A percentile compares a stretch with the other conserved stretches of the same genome.
Conservation (phyloP, 2,329 filamentous ascomycete species). For the Penicillium sp. region DNA sequence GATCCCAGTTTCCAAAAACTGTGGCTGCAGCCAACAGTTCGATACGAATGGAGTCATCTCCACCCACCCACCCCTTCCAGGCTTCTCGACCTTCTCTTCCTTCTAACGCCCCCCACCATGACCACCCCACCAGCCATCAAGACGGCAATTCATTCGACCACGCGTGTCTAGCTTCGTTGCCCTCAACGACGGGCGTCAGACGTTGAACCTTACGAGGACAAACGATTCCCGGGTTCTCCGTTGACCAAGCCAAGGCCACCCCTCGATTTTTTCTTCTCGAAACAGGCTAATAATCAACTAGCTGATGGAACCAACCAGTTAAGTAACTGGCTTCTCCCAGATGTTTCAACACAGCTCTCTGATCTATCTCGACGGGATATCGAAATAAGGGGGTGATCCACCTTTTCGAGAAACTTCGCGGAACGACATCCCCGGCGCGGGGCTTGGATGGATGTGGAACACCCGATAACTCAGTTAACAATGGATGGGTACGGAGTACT, state of each 20-base stretch:
- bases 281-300: not conserved
- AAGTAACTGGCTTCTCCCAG: no score
- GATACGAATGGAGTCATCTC: constrained; percentile 1
- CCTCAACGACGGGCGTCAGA: constrained; percentile 15
- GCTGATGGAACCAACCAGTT: not conserved
- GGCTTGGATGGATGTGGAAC: not conserved
- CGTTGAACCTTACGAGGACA: constrained; percentile 15
- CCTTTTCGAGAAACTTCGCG: constrained; percentile 30
- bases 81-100: not conserved
- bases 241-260: not conserved
- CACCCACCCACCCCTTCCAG: not conserved
- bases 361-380: not conserved
- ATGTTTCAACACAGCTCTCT: not conserved
- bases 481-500: not conserved
- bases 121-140: not conserved
- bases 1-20: not conserved
- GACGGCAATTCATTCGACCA: not conserved
- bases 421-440: constrained; percentile 17
- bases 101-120: constrained; percentile 1
- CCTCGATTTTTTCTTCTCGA: not conserved
- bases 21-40: not conserved
- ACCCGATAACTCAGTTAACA: not conserved
- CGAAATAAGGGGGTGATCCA: constrained; percentile 14
- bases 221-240: constrained; percentile 14
- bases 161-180: constrained; percentile 6